Evolutionary conservation across 495 filamentous ascomycete species (phyloP).

Genomic region (Gamarada debralockiae): DNA sequence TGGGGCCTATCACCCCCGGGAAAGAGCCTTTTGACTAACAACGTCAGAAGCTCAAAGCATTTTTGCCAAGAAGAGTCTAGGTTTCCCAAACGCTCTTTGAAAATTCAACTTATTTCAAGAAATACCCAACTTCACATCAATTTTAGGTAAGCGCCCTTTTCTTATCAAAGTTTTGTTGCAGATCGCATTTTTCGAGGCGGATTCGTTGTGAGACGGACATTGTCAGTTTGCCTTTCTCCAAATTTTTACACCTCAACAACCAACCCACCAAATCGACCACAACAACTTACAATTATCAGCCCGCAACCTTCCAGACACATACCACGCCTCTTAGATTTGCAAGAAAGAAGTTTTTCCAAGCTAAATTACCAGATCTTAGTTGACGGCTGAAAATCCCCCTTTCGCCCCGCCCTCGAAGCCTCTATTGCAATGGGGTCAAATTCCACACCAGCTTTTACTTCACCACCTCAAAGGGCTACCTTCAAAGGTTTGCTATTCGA

Average conservation of each 20-base stretch:
- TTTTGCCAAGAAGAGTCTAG: neutral
- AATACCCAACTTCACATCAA: too few species aligned
- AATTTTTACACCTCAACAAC: slow-evolving; percentile 13
- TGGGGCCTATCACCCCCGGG: too few species aligned
- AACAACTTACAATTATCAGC: slow-evolving; percentile 14
- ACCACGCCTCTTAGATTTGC: neutral
- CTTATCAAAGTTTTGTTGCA: slow-evolving; percentile 22
- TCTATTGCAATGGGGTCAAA: slow-evolving; percentile 16
- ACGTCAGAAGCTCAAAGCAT: too few species aligned
- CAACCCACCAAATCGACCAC: slow-evolving; percentile 12
- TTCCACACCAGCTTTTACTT: slow-evolving; percentile 1
- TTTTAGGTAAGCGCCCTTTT: neutral
- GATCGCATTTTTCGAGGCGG: slow-evolving; percentile 15
- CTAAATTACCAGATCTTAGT: too few species aligned
- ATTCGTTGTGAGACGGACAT: slow-evolving; percentile 1
- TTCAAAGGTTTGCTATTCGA: slow-evolving; percentile 87
- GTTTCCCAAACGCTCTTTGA: neutral
- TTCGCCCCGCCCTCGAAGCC: too few species aligned
- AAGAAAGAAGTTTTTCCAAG: too few species aligned
- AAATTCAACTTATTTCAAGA: too few species aligned
- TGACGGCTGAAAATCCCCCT: too few species aligned
- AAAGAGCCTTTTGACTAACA: too few species aligned
- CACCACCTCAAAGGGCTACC: slow-evolving; percentile 8
- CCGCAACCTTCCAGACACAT: slow-evolving; percentile 4
- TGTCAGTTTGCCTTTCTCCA: slow-evolving; percentile 4